Conservation (phyloP, 306 rosid genomes). For the Geum urbanum region DNA sequence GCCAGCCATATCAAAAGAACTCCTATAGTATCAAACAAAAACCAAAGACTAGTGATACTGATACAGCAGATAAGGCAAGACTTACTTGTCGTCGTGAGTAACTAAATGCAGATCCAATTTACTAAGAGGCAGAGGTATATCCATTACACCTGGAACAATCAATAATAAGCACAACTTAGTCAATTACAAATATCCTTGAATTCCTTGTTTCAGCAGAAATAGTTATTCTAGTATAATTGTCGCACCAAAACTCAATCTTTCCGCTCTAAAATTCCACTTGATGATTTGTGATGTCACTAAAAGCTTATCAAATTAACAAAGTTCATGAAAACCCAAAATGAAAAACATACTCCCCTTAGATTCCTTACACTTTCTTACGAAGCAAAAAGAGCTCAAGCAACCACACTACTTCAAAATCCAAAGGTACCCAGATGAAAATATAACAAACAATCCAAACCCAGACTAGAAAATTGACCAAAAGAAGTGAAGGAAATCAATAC, state of each 20-base stretch:
- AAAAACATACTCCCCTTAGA: neutral
- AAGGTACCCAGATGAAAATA: neutral
- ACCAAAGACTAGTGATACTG: neutral
- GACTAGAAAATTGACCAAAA: neutral
- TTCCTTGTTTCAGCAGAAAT: neutral
- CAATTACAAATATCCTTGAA: neutral
- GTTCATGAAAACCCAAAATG: neutral
- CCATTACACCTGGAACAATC: conserved; percentile 39
- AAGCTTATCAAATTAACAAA: neutral
- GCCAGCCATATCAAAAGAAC: neutral
- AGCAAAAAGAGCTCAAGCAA: neutral
- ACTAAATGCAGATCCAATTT: conserved; percentile 47
- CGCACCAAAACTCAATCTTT: neutral
- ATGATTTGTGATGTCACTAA: neutral
- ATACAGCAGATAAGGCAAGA: neutral
- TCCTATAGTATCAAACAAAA: neutral
- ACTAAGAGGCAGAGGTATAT: conserved; percentile 40
- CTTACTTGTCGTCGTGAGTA: conserved; percentile 45
- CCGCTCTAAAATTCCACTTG: neutral
- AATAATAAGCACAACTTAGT: neutral
- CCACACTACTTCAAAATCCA: neutral
- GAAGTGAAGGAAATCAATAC: neutral
- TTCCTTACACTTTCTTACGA: neutral
- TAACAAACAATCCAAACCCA: conserved; percentile 2
- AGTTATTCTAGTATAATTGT: neutral